Evolutionary conservation across 495 filamentous ascomycete species (phyloP).

Genomic region (Penicillium fimorum): DNA sequence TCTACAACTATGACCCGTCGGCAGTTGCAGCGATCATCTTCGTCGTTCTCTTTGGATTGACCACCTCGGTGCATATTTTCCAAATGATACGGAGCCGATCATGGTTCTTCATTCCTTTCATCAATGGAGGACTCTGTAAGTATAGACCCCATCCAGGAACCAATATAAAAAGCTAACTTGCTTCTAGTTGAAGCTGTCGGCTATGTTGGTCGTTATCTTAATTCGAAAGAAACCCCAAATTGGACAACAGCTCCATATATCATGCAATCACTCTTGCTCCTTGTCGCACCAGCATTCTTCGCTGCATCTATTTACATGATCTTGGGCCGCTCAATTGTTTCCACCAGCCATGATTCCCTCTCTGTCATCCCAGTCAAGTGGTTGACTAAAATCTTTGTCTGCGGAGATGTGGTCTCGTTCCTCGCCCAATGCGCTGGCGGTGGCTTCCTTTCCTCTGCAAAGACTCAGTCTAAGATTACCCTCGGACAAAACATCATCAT

Average conservation of each 20-base stretch:
- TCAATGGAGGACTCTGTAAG: conserved; percentile 50
- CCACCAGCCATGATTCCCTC: conserved; percentile 33
- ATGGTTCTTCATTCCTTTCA: conserved; percentile 51
- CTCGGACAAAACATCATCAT: conserved; percentile 46
- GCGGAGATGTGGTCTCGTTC: conserved; percentile 29
- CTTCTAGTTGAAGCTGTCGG: conserved; percentile 30
- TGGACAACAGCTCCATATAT: conserved; percentile 34
- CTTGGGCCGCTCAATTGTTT: conserved; percentile 45
- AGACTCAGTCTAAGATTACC: conserved; percentile 22
- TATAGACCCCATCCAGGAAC: neutral
- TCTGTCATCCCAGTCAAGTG: conserved; percentile 19
- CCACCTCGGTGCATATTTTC: conserved; percentile 36
- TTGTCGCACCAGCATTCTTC: conserved; percentile 47
- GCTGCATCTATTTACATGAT: conserved; percentile 58
- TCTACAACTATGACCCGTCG: conserved; percentile 21
- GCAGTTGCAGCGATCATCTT: conserved; percentile 11
- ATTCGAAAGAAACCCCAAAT: conserved; percentile 20
- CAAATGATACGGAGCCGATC: conserved; percentile 32
- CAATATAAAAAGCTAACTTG: neutral
- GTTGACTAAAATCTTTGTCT: conserved; percentile 31
- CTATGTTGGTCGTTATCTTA: conserved; percentile 25
- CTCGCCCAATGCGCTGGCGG: conserved; percentile 25
- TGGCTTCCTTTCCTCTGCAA: conserved; percentile 21
- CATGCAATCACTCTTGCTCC: conserved; percentile 41
- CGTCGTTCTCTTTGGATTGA: conserved; percentile 13